A percentile compares a stretch with the other conserved stretches of the same genome.
phyloP scores from a whole-genome alignment of 2,329 filamentous ascomycete species.

The Fusarium bactridioides region DNA sequence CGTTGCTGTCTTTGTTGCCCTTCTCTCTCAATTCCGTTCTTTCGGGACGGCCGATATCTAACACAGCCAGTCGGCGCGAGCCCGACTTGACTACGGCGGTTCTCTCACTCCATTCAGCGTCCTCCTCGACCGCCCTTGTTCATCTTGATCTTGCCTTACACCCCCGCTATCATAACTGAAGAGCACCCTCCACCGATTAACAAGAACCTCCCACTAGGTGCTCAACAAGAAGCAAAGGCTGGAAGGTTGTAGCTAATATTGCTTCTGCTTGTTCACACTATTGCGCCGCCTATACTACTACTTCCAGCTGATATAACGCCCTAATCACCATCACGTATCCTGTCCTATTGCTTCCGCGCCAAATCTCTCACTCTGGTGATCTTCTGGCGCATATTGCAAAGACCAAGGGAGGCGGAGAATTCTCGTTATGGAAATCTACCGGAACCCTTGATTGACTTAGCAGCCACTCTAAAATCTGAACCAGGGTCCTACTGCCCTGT shows the following conservation, averaged over 20 bases:
- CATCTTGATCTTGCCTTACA: slow-evolving; percentile 29
- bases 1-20: slow-evolving; percentile 24
- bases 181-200: slow-evolving; percentile 17
- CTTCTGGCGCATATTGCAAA: slow-evolving; percentile 26
- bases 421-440: slow-evolving; percentile 46
- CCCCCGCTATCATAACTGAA: slow-evolving; percentile 24
- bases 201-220: slow-evolving; percentile 25
- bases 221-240: slow-evolving; percentile 22
- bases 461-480: slow-evolving; percentile 49
- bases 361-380: slow-evolving; percentile 34
- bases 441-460: slow-evolving; percentile 47
- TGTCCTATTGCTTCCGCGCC: slow-evolving; percentile 42
- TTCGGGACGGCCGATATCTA: slow-evolving; percentile 35
- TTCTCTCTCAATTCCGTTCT: slow-evolving; percentile 39
- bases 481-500: slow-evolving; percentile 49
- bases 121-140: slow-evolving; percentile 32
- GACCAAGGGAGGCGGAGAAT: slow-evolving; percentile 49
- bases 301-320: slow-evolving; percentile 27
- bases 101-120: slow-evolving; percentile 27
- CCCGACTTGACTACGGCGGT: slow-evolving; percentile 30
- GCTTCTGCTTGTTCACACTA: slow-evolving; percentile 18
- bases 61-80: slow-evolving; percentile 39
- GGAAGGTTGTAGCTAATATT: slow-evolving; percentile 29
- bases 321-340: slow-evolving; percentile 32
- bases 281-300: slow-evolving; percentile 13